Base-by-base conservation (phyloP, 2,329 filamentous ascomycete species). In the Lomentospora prolificans region DNA sequence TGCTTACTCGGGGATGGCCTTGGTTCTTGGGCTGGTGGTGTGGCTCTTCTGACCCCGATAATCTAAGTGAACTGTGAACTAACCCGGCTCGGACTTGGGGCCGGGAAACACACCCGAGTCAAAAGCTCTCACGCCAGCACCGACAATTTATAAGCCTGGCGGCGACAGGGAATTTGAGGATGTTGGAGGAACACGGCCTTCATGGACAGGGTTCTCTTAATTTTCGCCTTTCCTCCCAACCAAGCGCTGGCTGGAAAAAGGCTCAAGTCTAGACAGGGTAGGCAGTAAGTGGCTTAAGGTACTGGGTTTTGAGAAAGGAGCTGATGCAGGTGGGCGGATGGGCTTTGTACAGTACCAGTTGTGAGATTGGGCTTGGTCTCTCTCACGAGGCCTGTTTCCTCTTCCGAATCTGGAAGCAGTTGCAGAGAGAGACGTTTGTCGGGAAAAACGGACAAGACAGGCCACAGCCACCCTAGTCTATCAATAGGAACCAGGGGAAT, bases 391-490 rank as follows among this genome's bases (percentile, higher is more conserved):
- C 24, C 36, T 25, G 36, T 54, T 28, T 39, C 31, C 51, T 54
- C 36, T 44, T 54, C 52, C 52, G 52, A 31, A 54, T 44, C 24
- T 39, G 36, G 52, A 54, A 28, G 14, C 39, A 54, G 33, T 30
- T 54, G 52, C n/a, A 54, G 52, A 30, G 36, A 28, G 25, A n/a
- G 30, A 7, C 50, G 25, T 51, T 31, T 28, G n/a, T 12, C 8
- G 28, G 50, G 50, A 10, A 25, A 41, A 19, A 39, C 12, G 33
- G 8, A 39, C 3, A 36, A 50, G 22, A 6, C n/a, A 17, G 46
- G 46, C 4, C 3, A 24, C 46, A 25, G 46, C 12, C 46, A 28
- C 27, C 19, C 27, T 22, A 22, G 46, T 50, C 17, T n/a, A n/a
- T 25, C 17, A 50, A 50, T 41, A 17, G n/a, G 36, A 17, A 14